Evolutionary conservation across 306 rosid species (phyloP), one percentile per base, ranked within the genome.

Genomic region (Sphenostylis stenocarpa): DNA sequence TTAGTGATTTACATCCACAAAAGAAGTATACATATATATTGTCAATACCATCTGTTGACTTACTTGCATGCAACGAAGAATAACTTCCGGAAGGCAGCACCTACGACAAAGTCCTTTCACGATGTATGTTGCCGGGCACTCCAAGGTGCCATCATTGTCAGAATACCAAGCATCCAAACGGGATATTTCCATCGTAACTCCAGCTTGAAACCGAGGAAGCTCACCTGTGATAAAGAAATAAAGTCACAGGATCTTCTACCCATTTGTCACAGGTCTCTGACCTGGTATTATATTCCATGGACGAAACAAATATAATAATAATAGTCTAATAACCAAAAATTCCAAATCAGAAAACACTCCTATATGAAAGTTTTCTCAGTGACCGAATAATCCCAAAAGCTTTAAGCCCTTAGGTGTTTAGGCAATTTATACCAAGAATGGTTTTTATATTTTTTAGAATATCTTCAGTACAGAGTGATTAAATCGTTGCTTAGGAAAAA

Each of bases 11-110:
- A 60, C 20, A 1, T 7, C 41, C n/a, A 56, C 31, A 36, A 8
- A 45, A 26, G 2, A 26, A 26, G 2, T 26, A 26, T 26, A 26
- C 2, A 26, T 26, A 26, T 26, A 26, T 26, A 26, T 26, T 26
- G 1, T 26, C 71, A 48, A 70, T 55, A 33, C 48, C 41, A 62
- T 38, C 36, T 15, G n/a, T 57, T 69, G 67, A 72, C 88, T 85
- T 85, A 92, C 99, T 88, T 95, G 97, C 97, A 92, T 85, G 83
- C 97, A 87, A 43, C 99, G 93, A 71, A 95, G 97, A 88, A 92
- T 84, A 81, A 89, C 73, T 87, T 95, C 99, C 0, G 99, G 94
- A 85, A 95, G 93, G 77, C 97, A 95, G 84, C 97, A 92, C 85
- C 91, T 87, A 60, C 90, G 96, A 79, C 99, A 95, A 31, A 95